Base-by-base conservation (phyloP, 495 filamentous ascomycete species). In the Aspergillus nidulans region DNA sequence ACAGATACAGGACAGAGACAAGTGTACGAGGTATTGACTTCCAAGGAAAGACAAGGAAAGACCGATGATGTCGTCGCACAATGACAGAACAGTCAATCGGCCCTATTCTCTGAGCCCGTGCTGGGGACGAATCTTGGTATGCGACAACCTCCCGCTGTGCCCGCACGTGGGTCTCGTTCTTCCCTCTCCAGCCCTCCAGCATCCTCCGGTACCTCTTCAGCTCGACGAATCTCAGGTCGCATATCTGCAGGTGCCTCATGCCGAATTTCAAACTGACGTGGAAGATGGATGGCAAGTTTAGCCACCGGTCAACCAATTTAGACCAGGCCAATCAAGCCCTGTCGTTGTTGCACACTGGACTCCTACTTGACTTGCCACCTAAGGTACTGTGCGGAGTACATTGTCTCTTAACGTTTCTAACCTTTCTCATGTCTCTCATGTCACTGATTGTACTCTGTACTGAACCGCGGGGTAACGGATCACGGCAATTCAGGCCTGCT, bases 381-480 rank as follows among this genome's bases (percentile, higher is more conserved):
- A 30, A n/a, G n/a, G 26, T 30, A 30, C 26, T 13, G 4, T 34
- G 30, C 30, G 30, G 30, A 34, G 30, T 34, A 34, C 30, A 34
- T 10, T 34, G 30, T 34, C 30, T 34, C 30, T 34, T 6, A 10
- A 12, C 30, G 6, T 34, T n/a, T n/a, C n/a, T n/a, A n/a, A n/a
- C n/a, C n/a, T n/a, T n/a, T n/a, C n/a, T n/a, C n/a, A n/a, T n/a
- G n/a, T n/a, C n/a, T n/a, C n/a, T n/a, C n/a, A n/a, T 32, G 24
- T 8, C 16, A 26, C 45, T 49, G 10, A 15, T 26, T 32, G 16
- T 36, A n/a, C 45, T 18, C 16, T 34, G 45, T 20, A 24, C 41
- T 28, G 52, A 54, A 36, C 53, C 36, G 53, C 25, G 53, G 53
- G 53, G 53, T 56, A 55, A 56, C 53, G 53, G 53, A 38, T 43